Conservation (phyloP, 2,329 filamentous ascomycete genomes). For the Paracorniculantispora psalliotae region DNA sequence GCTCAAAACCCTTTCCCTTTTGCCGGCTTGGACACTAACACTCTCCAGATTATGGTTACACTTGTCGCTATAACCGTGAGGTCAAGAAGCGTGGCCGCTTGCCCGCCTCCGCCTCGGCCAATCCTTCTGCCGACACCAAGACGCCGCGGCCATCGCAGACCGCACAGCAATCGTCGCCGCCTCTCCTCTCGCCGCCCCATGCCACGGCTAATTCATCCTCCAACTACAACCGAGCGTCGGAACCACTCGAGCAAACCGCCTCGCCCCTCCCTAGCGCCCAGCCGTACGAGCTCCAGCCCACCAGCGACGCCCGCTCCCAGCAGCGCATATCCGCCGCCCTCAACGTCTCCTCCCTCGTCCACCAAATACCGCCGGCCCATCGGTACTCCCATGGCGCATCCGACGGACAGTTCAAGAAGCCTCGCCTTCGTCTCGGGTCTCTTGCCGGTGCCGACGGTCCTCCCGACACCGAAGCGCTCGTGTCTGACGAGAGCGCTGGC, state of each 20-base stretch:
- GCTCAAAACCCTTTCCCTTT: neutral
- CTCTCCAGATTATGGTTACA: slow-evolving; percentile 32
- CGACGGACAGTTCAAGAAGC: neutral
- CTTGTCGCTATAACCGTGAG: slow-evolving; percentile 32
- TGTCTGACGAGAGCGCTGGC: slow-evolving; percentile 25
- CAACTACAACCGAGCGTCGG: neutral
- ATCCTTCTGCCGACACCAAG: neutral
- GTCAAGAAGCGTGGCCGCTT: slow-evolving; percentile 34
- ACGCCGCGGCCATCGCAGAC: neutral
- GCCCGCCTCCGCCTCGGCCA: slow-evolving; percentile 21
- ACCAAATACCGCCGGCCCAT: slow-evolving; percentile 16
- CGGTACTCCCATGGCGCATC: neutral
- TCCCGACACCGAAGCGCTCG: slow-evolving; percentile 20
- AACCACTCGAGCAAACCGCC: neutral
- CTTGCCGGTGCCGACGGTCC: neutral
- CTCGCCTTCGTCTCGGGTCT: neutral
- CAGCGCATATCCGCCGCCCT: slow-evolving; percentile 16
- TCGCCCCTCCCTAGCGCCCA: slow-evolving; percentile 6
- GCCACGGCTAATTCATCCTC: neutral
- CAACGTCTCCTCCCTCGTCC: slow-evolving; percentile 21
- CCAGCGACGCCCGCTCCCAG: slow-evolving; percentile 4
- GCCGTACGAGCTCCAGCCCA: neutral
- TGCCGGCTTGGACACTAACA: neutral
- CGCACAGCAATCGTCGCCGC: neutral
- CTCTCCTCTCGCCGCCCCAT: slow-evolving; percentile 2